These are phyloP conservation scores for Pleurotus platypus DNA, from an alignment of 768 basidiomycete species.

Conservation along the genomic window DNA sequence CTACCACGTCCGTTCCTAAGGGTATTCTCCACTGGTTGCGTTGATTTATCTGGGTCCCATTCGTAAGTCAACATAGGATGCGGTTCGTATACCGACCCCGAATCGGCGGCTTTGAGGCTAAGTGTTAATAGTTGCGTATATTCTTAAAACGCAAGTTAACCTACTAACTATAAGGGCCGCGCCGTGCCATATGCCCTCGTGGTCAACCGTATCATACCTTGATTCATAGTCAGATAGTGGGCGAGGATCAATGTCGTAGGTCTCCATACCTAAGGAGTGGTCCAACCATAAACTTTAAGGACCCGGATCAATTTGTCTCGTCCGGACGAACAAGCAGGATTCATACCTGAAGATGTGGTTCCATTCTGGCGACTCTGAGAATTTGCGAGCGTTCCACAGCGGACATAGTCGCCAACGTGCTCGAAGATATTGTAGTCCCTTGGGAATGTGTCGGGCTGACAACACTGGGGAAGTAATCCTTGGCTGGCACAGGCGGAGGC, in stretches of 20 bases:
- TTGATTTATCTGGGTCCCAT: slow-evolving; percentile 60
- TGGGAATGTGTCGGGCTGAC: slow-evolving; percentile 15
- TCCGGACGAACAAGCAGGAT: neutral
- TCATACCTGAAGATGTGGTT: slow-evolving; percentile 68
- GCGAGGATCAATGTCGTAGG: neutral
- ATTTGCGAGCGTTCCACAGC: slow-evolving; percentile 65
- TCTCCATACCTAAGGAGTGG: slow-evolving; percentile 59
- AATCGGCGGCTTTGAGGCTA: slow-evolving; percentile 57
- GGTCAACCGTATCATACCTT: slow-evolving; percentile 85
- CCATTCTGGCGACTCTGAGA: slow-evolving; percentile 61
- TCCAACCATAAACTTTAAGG: slow-evolving; percentile 77
- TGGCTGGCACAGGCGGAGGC: slow-evolving; percentile 47
- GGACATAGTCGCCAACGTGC: slow-evolving; percentile 44
- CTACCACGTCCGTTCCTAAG: slow-evolving; percentile 1
- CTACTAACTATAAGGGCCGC: slow-evolving; percentile 85
- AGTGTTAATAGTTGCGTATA: slow-evolving; percentile 3
- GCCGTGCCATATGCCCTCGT: slow-evolving; percentile 80
- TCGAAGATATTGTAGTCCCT: slow-evolving; percentile 27
- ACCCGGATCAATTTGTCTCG: neutral
- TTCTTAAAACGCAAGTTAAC: slow-evolving; percentile 26
- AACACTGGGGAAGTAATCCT: slow-evolving; percentile 32
- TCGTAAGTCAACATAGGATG: slow-evolving; percentile 65
- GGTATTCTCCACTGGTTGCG: slow-evolving; percentile 8
- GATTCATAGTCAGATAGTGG: slow-evolving; percentile 3
- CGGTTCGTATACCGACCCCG: slow-evolving; percentile 75